These are phyloP conservation scores for Penicillium sp. DNA, from an alignment of 2,329 filamentous ascomycete genomes.

Conservation along the genomic window DNA sequence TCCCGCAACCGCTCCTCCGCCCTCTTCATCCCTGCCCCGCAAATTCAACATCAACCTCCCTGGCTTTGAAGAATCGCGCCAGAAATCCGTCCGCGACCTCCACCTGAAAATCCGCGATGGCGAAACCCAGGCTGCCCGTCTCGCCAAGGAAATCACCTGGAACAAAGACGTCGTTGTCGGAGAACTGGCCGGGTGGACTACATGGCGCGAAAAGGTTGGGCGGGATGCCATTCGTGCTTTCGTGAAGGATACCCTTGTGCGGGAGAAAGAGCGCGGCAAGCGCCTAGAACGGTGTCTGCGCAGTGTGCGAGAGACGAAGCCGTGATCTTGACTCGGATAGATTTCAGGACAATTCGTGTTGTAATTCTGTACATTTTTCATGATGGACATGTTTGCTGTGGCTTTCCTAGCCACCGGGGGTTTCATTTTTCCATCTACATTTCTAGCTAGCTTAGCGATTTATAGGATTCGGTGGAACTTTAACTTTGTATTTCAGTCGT, in stretches of 20 bases:
- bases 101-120: constrained; percentile 70
- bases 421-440: constrained; percentile 2
- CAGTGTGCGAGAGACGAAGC: constrained; percentile 44
- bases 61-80: constrained; percentile 74
- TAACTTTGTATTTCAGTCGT: background rate
- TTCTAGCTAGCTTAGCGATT: constrained; percentile 5
- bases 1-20: constrained; percentile 73
- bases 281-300: constrained; percentile 75
- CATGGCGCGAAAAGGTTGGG: constrained; percentile 74
- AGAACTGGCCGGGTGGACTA: constrained; percentile 91
- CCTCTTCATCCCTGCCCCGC: constrained; percentile 51
- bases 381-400: constrained; percentile 12
- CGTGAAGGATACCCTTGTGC: constrained; percentile 70
- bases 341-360: constrained; percentile 1
- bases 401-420: background rate
- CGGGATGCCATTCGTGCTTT: constrained; percentile 68
- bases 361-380: constrained; percentile 16
- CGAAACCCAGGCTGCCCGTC: constrained; percentile 62
- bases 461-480: background rate
- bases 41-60: constrained; percentile 47
- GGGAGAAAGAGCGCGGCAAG: constrained; percentile 72
- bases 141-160: constrained; percentile 80
- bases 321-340: constrained; percentile 5
- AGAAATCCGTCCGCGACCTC: constrained; percentile 75
- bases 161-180: constrained; percentile 89